Evolutionary conservation across 176 grass and related monocot species (phyloP).

Genomic region (Zoysia pacifica): DNA sequence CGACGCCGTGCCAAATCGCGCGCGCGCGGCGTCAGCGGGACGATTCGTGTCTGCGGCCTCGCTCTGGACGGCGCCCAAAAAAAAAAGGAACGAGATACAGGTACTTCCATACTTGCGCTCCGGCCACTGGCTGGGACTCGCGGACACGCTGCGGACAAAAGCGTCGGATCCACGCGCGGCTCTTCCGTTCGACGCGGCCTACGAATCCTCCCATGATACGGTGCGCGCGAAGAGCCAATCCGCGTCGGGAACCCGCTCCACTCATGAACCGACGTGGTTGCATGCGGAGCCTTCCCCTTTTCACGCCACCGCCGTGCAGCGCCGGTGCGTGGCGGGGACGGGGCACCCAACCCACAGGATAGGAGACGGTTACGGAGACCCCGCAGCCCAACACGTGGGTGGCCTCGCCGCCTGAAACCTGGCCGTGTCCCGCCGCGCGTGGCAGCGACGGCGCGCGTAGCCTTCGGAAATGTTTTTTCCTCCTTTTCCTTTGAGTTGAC

Average conservation of each 20-base stretch:
- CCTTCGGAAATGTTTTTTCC: neutral
- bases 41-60: no score
- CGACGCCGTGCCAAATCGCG: neutral
- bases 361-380: neutral
- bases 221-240: neutral
- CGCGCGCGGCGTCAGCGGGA: neutral
- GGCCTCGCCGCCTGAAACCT: neutral
- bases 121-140: no score
- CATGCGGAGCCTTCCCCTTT: neutral
- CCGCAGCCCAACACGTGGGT: slow-evolving; percentile 20
- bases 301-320: neutral
- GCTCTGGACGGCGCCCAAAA: neutral
- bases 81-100: no score
- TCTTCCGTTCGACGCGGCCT: neutral
- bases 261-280: neutral
- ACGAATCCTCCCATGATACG: neutral
- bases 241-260: neutral
- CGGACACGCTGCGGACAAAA: neutral
- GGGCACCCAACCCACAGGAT: no score
- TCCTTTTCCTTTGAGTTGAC: no score
- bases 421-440: neutral
- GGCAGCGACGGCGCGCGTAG: slow-evolving; percentile 28
- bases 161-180: neutral
- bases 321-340: neutral
- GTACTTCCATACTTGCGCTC: no score